Evolutionary conservation across 352 stramenopile genomes (phyloP).

Genomic region (Aphanomyces stellatus): DNA sequence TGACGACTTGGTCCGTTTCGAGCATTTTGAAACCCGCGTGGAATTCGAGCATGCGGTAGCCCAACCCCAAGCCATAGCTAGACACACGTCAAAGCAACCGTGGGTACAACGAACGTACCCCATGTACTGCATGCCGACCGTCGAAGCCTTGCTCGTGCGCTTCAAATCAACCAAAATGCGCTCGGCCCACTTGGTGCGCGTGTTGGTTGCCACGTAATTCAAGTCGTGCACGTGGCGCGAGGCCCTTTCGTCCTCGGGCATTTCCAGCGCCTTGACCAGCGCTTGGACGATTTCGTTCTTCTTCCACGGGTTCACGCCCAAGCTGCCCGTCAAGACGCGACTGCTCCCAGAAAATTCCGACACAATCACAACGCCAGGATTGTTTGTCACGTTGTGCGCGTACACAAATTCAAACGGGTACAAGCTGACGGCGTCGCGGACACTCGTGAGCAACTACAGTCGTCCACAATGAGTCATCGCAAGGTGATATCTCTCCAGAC

Average conservation of each 20-base stretch:
- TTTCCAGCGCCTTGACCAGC: slow-evolving; percentile 53
- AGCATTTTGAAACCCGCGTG: slow-evolving; percentile 93
- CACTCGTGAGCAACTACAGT: slow-evolving; percentile 37
- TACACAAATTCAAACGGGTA: slow-evolving; percentile 86
- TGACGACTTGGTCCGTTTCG: slow-evolving; percentile 84
- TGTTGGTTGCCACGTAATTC: slow-evolving; percentile 92
- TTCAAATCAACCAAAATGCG: slow-evolving; percentile 98
- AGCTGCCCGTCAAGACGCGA: slow-evolving; percentile 92
- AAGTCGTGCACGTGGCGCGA: slow-evolving; percentile 77
- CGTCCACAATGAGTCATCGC: not conserved
- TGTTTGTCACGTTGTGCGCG: slow-evolving; percentile 59
- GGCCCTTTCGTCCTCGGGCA: slow-evolving; percentile 54
- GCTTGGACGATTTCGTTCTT: slow-evolving; percentile 77
- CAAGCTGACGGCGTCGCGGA: slow-evolving; percentile 74
- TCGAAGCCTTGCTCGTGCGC: slow-evolving; percentile 70
- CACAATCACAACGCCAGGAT: slow-evolving; percentile 89
- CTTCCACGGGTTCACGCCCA: slow-evolving; percentile 98
- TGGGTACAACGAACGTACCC: slow-evolving; percentile 63
- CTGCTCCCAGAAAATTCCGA: slow-evolving; percentile 97
- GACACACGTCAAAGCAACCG: slow-evolving; percentile 22
- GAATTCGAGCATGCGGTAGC: slow-evolving; percentile 96
- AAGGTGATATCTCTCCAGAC: slow-evolving; percentile 21
- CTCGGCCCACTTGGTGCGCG: slow-evolving; percentile 94
- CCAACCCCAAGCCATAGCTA: slow-evolving; percentile 84
- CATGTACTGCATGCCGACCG: slow-evolving; percentile 90